Conservation (phyloP, 345 rosid genomes). For the Linum tenue region DNA sequence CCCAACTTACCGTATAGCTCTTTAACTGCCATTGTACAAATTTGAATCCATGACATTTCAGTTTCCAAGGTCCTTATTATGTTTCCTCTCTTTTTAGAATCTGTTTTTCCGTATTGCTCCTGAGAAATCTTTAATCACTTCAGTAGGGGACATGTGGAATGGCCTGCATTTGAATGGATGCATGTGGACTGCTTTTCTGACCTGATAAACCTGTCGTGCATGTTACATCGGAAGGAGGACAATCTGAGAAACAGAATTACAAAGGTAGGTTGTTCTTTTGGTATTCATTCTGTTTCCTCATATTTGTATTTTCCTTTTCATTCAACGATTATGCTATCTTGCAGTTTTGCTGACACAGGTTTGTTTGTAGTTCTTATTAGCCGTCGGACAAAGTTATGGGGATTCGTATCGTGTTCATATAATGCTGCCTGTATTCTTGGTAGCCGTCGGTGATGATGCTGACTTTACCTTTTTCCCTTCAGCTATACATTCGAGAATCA, state of each 20-base stretch:
- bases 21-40: conserved; percentile 4
- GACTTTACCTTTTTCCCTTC: conserved; percentile 63
- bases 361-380: conserved; percentile 66
- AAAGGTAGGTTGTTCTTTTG: conserved; percentile 42
- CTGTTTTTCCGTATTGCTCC: conserved; percentile 9
- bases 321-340: conserved; percentile 10
- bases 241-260: conserved; percentile 68
- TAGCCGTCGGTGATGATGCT: conserved; percentile 75
- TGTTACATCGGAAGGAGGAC: conserved; percentile 87
- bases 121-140: conserved; percentile 21
- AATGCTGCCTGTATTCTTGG: conserved; percentile 77
- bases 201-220: conserved; percentile 64
- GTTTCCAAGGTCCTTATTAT: neutral
- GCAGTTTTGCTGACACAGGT: conserved; percentile 16
- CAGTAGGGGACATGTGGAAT: conserved; percentile 61
- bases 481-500: conserved; percentile 46
- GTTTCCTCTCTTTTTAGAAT: neutral
- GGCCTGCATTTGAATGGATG: conserved; percentile 95
- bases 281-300: conserved; percentile 3
- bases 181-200: conserved; percentile 81
- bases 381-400: conserved; percentile 63
- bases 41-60: neutral
- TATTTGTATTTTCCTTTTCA: conserved; percentile 1
- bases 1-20: neutral
- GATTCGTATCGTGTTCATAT: conserved; percentile 68